Base-by-base conservation (phyloP, 345 rosid species). In the Aethionema arabicum region DNA sequence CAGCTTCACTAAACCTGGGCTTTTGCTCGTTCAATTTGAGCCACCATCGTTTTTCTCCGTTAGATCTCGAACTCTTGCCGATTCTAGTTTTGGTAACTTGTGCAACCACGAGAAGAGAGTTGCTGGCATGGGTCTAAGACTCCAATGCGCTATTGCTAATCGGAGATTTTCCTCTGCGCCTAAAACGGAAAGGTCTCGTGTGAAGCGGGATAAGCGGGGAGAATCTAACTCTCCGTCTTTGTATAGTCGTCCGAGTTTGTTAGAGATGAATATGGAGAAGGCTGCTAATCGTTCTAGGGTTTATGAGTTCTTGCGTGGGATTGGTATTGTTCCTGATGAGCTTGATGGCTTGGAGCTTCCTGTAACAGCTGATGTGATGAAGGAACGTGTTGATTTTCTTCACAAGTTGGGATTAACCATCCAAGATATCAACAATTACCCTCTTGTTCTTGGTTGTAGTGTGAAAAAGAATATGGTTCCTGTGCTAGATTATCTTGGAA, bases 381-480 rank as follows among this genome's bases (percentile, higher is more conserved):
- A 65, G 63, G 98, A 91, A 66, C 87, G 98, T 13, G 81, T 91
- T 6, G 93, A 86, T 63, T 91, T 88, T 61, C 96, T 91, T 57
- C 95, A 78, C 45, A 80, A 70, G 12, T 39, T 91, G 33, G 96
- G 98, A 44, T 84, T 91, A 39, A 83, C 87, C 5, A 70, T 91
- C 21, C 95, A 86, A 58, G 95, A 91, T 68, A 80, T 91, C 37
- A 86, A 88, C 61, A 86, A 82, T 69, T 91, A 91, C 66, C 96
- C 98, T 6, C 88, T 91, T 56, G 85, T 88, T 66, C 98, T 91
- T 32, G 98, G 96, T 32, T 91, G 98, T 73, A 91, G 98, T 45
- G 98, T 91, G 70, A 91, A 88, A 78, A 91, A 88, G 85, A 91
- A 88, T 67, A 88, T 91, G 98, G 77, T 88, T 61, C 98, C 98